Evolutionary conservation across 257 asterid species (phyloP).

Genomic region (Prunella vulgaris): DNA sequence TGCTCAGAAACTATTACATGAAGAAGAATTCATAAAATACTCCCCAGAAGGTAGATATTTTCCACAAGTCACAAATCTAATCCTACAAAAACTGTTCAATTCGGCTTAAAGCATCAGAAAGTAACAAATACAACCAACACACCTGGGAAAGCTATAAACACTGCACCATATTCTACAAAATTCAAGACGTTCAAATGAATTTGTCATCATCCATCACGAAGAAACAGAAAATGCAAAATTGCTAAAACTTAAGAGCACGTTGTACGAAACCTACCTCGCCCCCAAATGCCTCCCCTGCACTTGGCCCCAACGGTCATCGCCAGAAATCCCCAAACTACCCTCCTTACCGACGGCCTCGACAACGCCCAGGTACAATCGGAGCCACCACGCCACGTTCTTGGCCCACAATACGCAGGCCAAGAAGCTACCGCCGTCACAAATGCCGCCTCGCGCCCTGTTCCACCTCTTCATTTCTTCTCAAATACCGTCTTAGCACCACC

Average conservation of each 20-base stretch:
- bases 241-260: neutral
- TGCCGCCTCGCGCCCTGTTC: too few relatives aligned
- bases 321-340: too few relatives aligned
- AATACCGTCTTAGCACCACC: too few relatives aligned
- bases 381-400: too few relatives aligned
- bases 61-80: neutral
- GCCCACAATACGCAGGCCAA: too few relatives aligned
- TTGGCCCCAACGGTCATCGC: too few relatives aligned
- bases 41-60: neutral
- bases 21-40: neutral
- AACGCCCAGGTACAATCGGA: too few relatives aligned
- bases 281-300: too few relatives aligned
- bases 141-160: neutral
- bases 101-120: neutral
- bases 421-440: too few relatives aligned
- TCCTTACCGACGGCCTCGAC: too few relatives aligned
- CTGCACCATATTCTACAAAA: neutral
- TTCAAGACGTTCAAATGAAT: neutral
- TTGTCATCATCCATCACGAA: neutral
- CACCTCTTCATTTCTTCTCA: too few relatives aligned
- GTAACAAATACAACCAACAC: slow-evolving; percentile 4
- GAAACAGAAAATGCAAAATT: neutral
- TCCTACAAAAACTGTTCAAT: neutral
- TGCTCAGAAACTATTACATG: neutral
- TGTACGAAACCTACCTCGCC: too few relatives aligned